Percentiles rank a stretch among this genome's conserved stretches.
phyloP scores from a whole-genome alignment of 805 yeast genomes.

The Kodamaea leandrae region DNA sequence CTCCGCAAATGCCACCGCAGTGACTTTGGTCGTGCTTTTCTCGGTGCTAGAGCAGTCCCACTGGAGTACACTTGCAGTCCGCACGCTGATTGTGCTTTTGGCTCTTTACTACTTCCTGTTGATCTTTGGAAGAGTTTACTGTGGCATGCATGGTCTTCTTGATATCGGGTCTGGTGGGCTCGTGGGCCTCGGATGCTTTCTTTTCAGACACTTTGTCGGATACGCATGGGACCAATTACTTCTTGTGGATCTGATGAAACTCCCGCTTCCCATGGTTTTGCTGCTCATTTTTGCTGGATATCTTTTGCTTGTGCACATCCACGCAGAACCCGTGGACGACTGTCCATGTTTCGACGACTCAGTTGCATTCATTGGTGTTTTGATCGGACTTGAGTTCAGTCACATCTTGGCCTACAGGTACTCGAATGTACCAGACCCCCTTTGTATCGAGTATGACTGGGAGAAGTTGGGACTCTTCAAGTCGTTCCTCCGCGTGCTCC shows the following conservation, averaged over 20 bases:
- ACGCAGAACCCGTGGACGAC: constrained; percentile 83
- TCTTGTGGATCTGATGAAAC: constrained; percentile 19
- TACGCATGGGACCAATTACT: constrained; percentile 47
- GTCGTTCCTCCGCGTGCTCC: constrained; percentile 45
- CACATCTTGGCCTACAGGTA: constrained; percentile 43
- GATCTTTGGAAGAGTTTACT: constrained; percentile 79
- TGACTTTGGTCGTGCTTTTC: constrained; percentile 48
- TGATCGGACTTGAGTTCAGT: constrained; percentile 70
- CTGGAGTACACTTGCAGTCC: constrained; percentile 4
- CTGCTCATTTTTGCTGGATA: constrained; percentile 39
- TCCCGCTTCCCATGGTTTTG: constrained; percentile 27
- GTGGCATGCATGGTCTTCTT: constrained; percentile 95
- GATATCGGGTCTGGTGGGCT: constrained; percentile 68
- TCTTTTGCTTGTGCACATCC: constrained; percentile 56
- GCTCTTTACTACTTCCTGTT: constrained; percentile 59
- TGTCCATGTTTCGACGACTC: constrained; percentile 97
- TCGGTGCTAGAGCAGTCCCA: constrained; percentile 10
- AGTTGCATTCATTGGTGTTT: constrained; percentile 88
- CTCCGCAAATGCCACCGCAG: constrained; percentile 91
- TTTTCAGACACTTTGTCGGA: constrained; percentile 44
- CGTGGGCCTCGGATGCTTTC: constrained; percentile 56
- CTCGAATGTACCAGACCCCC: constrained; percentile 20
- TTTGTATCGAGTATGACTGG: constrained; percentile 42
- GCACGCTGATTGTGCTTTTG: constrained; percentile 16
- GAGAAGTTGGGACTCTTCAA: constrained; percentile 42